Evolutionary conservation across 2,329 filamentous ascomycete genomes (phyloP).

Genomic region (Pseudogymnoascus sp.): DNA sequence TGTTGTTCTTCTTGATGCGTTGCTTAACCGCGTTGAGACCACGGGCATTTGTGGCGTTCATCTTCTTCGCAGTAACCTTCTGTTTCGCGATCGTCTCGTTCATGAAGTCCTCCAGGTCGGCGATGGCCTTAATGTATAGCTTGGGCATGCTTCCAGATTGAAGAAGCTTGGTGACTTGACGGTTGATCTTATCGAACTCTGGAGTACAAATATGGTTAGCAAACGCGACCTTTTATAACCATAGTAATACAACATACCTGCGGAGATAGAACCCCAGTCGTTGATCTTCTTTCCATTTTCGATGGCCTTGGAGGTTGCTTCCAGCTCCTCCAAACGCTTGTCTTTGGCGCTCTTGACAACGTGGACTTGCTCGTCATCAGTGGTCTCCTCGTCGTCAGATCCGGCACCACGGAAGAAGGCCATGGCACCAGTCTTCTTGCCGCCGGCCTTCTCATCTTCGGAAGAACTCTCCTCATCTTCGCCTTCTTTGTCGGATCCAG

Average conservation of each 20-base stretch:
- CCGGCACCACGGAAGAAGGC: conserved; percentile 71
- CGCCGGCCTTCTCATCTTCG: conserved; percentile 51
- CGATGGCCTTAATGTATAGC: conserved; percentile 83
- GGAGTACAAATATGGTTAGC: conserved; percentile 11
- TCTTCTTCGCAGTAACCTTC: conserved; percentile 94
- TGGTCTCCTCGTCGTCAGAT: conserved; percentile 70
- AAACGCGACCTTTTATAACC: not conserved
- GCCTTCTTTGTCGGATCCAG: conserved; percentile 41
- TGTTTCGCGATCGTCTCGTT: conserved; percentile 92
- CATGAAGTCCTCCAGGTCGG: conserved; percentile 89
- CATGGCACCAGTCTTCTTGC: conserved; percentile 60
- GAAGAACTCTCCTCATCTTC: conserved; percentile 48
- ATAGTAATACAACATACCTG: conserved; percentile 49
- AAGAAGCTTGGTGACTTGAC: conserved; percentile 71
- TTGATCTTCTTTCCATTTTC: conserved; percentile 97
- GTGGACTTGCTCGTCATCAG: conserved; percentile 76
- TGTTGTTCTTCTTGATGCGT: conserved; percentile 97
- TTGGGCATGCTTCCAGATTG: conserved; percentile 76
- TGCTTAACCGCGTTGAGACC: conserved; percentile 96
- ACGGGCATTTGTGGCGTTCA: conserved; percentile 92
- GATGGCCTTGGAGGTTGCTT: conserved; percentile 80
- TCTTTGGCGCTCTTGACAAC: conserved; percentile 97
- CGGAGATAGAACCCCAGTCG: conserved; percentile 89
- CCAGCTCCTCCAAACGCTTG: conserved; percentile 90
- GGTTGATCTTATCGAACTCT: conserved; percentile 95